A percentile compares a stretch with the other conserved stretches of the same genome.
phyloP scores from a whole-genome alignment of 768 basidiomycete genomes.

The Dendrothele bispora region DNA sequence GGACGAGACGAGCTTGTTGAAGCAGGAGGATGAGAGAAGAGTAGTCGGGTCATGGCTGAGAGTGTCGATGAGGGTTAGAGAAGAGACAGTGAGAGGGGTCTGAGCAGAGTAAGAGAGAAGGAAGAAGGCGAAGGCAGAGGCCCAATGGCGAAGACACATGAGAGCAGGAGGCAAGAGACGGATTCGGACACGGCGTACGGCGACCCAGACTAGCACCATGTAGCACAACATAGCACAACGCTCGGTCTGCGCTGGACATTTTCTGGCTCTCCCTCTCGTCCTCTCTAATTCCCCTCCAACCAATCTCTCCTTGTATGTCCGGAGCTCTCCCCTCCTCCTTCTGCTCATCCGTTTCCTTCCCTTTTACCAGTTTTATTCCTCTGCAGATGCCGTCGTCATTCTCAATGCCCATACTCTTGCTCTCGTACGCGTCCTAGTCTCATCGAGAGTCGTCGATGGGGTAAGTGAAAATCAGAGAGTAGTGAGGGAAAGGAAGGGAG shows the following conservation, averaged over 20 bases:
- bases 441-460: slow-evolving; percentile 80
- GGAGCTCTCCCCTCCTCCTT: not conserved
- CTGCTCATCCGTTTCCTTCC: slow-evolving; percentile 10
- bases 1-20: slow-evolving; percentile 84
- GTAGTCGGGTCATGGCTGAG: slow-evolving; percentile 78
- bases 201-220: too few species aligned
- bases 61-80: slow-evolving; percentile 74
- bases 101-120: slow-evolving; percentile 32
- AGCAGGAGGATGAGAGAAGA: slow-evolving; percentile 72
- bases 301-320: slow-evolving; percentile 63
- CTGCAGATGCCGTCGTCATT: slow-evolving; percentile 67
- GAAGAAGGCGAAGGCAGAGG: too few species aligned
- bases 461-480: too few species aligned
- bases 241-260: slow-evolving; percentile 46
- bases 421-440: slow-evolving; percentile 69
- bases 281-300: slow-evolving; percentile 52
- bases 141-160: slow-evolving; percentile 3
- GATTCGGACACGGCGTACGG: too few species aligned
- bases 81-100: slow-evolving; percentile 22
- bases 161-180: not conserved
- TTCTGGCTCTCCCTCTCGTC: slow-evolving; percentile 51
- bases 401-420: slow-evolving; percentile 68
- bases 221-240: too few species aligned
- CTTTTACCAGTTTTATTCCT: slow-evolving; percentile 61
- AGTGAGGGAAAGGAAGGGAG: too few species aligned